Conservation (phyloP, 2,329 filamentous ascomycete genomes). For the Verticillium alfalfae region DNA sequence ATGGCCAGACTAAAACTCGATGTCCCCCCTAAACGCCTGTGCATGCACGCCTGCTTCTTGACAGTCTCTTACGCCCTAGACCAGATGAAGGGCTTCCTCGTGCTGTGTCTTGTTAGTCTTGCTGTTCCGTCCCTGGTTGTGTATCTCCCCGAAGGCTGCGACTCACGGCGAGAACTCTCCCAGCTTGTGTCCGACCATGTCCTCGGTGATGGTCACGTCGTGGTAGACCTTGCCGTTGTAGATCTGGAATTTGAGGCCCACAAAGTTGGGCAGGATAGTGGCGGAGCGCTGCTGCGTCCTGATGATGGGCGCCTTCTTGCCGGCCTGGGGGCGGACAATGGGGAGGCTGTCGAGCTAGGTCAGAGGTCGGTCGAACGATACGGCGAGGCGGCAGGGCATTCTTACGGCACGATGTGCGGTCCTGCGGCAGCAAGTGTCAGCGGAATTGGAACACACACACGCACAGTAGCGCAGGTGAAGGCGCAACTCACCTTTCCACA, state of each 20-base stretch:
- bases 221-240: conserved; percentile 88
- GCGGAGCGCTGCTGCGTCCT: conserved; percentile 82
- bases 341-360: conserved; percentile 41
- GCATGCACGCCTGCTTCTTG: neutral
- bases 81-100: conserved; percentile 54
- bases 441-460: neutral
- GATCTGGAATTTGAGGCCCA: conserved; percentile 82
- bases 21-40: neutral
- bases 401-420: conserved; percentile 50
- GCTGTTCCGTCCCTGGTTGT: neutral
- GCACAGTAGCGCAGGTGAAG: conserved; percentile 12
- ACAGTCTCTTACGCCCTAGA: conserved; percentile 11
- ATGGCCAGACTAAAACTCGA: neutral
- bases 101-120: conserved; percentile 28
- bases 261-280: conserved; percentile 88
- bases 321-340: conserved; percentile 55
- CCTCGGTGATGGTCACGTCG: conserved; percentile 79
- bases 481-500: conserved; percentile 73
- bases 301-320: conserved; percentile 65
- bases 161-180: conserved; percentile 87
- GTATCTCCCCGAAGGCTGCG: neutral
- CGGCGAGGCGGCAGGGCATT: conserved; percentile 3
- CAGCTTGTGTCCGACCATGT: conserved; percentile 94
- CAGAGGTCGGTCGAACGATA: conserved; percentile 16
- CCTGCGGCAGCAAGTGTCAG: conserved; percentile 22